These are phyloP conservation scores for Boletus sp. DNA, from an alignment of 768 basidiomycete genomes.

Conservation along the genomic window DNA sequence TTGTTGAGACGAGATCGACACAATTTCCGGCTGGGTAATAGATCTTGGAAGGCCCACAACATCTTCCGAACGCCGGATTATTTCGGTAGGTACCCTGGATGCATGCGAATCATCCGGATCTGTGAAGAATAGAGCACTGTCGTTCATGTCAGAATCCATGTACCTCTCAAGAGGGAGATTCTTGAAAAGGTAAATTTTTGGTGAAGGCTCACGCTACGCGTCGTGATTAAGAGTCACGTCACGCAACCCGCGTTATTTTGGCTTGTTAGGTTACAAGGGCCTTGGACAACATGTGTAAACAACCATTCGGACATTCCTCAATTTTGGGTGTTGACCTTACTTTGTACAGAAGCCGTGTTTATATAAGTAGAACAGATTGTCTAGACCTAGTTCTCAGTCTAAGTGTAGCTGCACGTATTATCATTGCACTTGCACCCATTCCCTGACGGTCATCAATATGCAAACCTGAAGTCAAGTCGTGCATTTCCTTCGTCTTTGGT, in stretches of 20 bases:
- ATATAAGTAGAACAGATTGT: too few relatives aligned
- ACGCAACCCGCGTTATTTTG: slow-evolving; percentile 24
- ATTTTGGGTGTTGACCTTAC: too few relatives aligned
- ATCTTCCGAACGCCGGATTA: slow-evolving; percentile 7
- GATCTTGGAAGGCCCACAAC: neutral
- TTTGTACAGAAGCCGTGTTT: too few relatives aligned
- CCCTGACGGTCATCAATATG: slow-evolving; percentile 35
- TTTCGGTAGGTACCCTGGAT: neutral
- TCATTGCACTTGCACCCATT: neutral
- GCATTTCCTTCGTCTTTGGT: slow-evolving; percentile 60
- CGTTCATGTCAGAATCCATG: slow-evolving; percentile 9
- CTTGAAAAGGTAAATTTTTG: neutral
- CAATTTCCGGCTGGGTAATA: neutral
- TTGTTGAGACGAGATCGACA: slow-evolving; percentile 9
- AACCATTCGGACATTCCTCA: neutral
- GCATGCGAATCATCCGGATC: slow-evolving; percentile 52
- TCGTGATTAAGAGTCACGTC: neutral
- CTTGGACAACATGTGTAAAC: neutral
- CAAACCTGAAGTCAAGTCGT: slow-evolving; percentile 60
- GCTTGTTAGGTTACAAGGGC: slow-evolving; percentile 18
- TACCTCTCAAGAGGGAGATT: too few relatives aligned
- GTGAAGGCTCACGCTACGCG: neutral
- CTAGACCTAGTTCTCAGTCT: too few relatives aligned
- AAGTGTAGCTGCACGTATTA: too few relatives aligned
- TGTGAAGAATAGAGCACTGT: slow-evolving; percentile 52